Base-by-base conservation (phyloP, 129 eudicot species). In the Flaveria robusta region DNA sequence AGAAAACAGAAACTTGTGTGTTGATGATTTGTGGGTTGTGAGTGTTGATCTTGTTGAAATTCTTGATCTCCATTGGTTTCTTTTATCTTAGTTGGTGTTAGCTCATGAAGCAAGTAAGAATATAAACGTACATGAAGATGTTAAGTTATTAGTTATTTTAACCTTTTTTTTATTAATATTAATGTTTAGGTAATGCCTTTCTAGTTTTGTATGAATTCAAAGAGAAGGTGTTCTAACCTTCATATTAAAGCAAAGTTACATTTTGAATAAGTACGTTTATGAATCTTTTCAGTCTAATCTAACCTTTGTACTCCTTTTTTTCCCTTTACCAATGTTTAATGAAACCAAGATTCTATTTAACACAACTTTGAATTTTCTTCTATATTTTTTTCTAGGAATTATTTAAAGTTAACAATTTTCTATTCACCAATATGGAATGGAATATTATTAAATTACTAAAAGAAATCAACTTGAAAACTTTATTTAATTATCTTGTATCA, bases 161-260 rank as follows among this genome's bases (percentile, higher is more conserved):
- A 1, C 7, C 15, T 51, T 14, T 71, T 49, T 31, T 34, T 10
- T 24, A 15, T 71, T 46, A 41, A 7, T 20, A 5, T 34, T 9
- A 29, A 29, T 26, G 7, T 71, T 16, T 19, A 72, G 41, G 26
- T 9, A 41, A 39, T 66, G 51, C 50, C 55, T 77, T 58, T 70
- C 7, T 7, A 34, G 39, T 34, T 0, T 34, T 31, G 4, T 18
- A 55, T 42, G 63, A 51, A 78, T 69, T 60, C 77, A 50, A 70
- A 71, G 46, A 39, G 77, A 71, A 59, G 77, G 66, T 79, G 77
- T 79, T 79, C 82, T 79, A 62, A 72, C 10, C 82, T 79, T 79
- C 34, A 13, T 5, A 39, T 37, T 66, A 71, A 79, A 63, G 82
- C 71, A 79, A 79, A 34, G 67, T 49, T 59, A 50, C 23, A 31